phyloP scores from a whole-genome alignment of 1,284 basidiomycete genomes.

The Marasmius sp. region DNA sequence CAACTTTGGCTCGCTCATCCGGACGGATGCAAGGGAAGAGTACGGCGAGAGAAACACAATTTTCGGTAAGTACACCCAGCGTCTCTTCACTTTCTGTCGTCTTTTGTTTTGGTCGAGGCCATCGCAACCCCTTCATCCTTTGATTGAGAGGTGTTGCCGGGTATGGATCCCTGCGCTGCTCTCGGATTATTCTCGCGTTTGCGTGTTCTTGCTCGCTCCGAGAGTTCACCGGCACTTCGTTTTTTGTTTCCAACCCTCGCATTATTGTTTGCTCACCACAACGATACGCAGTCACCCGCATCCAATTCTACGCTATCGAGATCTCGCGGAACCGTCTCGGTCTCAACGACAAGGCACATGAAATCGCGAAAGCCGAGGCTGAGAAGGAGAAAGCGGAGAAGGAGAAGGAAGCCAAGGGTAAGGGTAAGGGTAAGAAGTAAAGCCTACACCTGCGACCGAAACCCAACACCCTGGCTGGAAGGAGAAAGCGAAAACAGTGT shows the following conservation, averaged over 20 bases:
- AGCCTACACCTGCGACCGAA: neutral
- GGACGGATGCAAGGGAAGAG: constrained; percentile 78
- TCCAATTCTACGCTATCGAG: constrained; percentile 90
- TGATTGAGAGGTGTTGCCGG: too few relatives aligned
- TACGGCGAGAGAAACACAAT: constrained; percentile 95
- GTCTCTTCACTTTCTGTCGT: neutral
- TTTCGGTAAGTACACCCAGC: constrained; percentile 63
- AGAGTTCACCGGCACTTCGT: too few relatives aligned
- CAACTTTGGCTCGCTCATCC: constrained; percentile 96
- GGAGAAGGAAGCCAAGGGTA: constrained; percentile 43
- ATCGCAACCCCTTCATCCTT: too few relatives aligned
- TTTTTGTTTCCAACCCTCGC: neutral
- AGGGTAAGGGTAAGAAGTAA: constrained; percentile 27
- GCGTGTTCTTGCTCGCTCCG: too few relatives aligned
- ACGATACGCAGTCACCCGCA: too few relatives aligned
- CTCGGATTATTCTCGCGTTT: too few relatives aligned
- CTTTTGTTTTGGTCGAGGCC: neutral
- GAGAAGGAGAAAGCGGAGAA: constrained; percentile 58
- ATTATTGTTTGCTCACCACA: neutral
- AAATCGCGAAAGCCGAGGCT: constrained; percentile 72
- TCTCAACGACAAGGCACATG: constrained; percentile 88
- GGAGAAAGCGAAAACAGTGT: too few relatives aligned
- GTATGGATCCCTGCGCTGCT: too few relatives aligned
- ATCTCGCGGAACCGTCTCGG: constrained; percentile 92
- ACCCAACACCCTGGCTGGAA: too few relatives aligned